Base-by-base conservation (phyloP, 2,329 filamentous ascomycete species). In the Stachybotrys chlorohalonatus region DNA sequence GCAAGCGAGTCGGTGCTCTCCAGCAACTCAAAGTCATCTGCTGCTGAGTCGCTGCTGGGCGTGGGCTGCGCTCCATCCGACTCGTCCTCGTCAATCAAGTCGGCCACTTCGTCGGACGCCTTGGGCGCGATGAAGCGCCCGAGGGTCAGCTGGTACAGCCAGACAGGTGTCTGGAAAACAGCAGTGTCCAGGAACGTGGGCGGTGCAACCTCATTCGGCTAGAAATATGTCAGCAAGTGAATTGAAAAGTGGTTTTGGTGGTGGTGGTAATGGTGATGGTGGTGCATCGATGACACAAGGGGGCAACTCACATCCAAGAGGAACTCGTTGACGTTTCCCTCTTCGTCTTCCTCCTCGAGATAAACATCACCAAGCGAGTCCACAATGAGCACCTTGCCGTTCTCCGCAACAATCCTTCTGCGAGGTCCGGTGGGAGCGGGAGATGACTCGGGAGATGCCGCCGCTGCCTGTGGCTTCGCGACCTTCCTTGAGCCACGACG, bases 301-400 rank as follows among this genome's bases (percentile, higher is more conserved):
- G 31, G 11, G 31, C 9, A 52, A 81, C 87, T 79, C 74, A 96
- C 85, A 68, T 99, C 93, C 57, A 99, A 84, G 59, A 96, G 75
- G 67, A 86, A 95, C 68, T 96, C 90, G 61, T 88, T 82, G 36
- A 84, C 81, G 54, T 89, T 84, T 53, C 94, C 94, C 30, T 96
- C 90, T 61, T 92, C 91, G 52, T 90, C 90, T 63, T 90, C 82
- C 66, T 95, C 89, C 71, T 97, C 92, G n/a, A 99, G 78, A 67
- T 90, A 99, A 11, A 99, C 94, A 63, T 96, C 91, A 31, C 94
- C 94, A 9, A 87, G 77, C 1, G 89, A 90, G 71, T 99, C 93
- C 5, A 99, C 94, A 54, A 99, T 86, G 45, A 99, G 77, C 1
- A 95, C 80, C 76, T 97, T 99, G 61, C 94, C 94, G 64, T 99